Percentiles rank a stretch among this genome's conserved stretches.
Conservation (phyloP, 1,139 yeast species). For the Geotrichum macrosporum region DNA sequence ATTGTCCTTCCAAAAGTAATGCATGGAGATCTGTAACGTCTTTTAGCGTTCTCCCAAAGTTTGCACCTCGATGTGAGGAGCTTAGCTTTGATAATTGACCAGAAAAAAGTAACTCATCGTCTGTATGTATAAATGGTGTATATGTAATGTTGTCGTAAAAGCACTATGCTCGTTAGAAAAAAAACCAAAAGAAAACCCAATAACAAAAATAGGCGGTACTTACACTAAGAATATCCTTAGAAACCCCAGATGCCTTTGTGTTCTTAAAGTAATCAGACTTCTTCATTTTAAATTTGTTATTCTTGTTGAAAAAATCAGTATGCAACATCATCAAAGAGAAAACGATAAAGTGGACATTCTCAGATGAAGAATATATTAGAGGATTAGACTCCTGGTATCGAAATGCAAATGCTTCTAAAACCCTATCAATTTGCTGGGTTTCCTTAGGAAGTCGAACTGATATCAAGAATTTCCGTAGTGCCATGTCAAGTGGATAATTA, state of each 20-base stretch:
- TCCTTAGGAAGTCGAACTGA: slow-evolving; percentile 58
- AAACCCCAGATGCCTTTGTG: slow-evolving; percentile 36
- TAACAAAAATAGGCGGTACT: slow-evolving; percentile 28
- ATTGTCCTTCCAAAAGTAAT: slow-evolving; percentile 37
- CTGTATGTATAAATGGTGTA: slow-evolving; percentile 47
- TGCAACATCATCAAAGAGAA: slow-evolving; percentile 63
- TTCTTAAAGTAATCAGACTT: slow-evolving; percentile 55
- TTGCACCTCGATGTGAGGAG: slow-evolving; percentile 26
- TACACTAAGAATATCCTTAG: slow-evolving; percentile 41
- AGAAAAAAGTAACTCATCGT: slow-evolving; percentile 32
- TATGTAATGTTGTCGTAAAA: slow-evolving; percentile 60
- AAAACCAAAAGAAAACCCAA: slow-evolving; percentile 25
- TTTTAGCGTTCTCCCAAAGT: slow-evolving; percentile 32
- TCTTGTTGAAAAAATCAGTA: slow-evolving; percentile 62
- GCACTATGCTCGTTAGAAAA: slow-evolving; percentile 37
- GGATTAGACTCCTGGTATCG: slow-evolving; percentile 46
- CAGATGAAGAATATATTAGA: slow-evolving; percentile 41
- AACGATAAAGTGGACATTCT: slow-evolving; percentile 52
- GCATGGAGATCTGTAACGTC: slow-evolving; percentile 42
- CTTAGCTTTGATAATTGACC: slow-evolving; percentile 15
- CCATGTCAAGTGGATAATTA: slow-evolving; percentile 56
- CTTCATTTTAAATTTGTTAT: slow-evolving; percentile 60
- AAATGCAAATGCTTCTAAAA: slow-evolving; percentile 51
- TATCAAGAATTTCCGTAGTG: slow-evolving; percentile 55
- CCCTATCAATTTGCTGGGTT: slow-evolving; percentile 66